phyloP scores from a whole-genome alignment of 805 yeast species.

The Wickerhamiella siamensis region DNA sequence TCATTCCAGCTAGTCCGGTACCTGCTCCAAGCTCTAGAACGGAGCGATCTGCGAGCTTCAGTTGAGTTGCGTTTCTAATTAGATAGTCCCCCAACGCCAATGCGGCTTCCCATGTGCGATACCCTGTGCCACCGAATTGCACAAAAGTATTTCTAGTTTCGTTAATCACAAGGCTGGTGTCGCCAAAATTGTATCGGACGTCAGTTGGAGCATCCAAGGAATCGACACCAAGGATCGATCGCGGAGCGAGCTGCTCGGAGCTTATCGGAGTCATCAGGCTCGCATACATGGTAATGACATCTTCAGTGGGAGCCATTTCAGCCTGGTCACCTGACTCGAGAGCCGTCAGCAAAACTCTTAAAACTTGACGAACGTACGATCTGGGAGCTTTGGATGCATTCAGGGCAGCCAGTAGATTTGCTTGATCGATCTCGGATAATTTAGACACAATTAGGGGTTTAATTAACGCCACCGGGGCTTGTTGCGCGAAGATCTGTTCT shows the following conservation, averaged over 20 bases:
- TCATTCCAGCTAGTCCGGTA: slow-evolving; percentile 63
- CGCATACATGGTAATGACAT: neutral
- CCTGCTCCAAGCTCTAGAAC: slow-evolving; percentile 79
- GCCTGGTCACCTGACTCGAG: neutral
- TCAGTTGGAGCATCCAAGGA: neutral
- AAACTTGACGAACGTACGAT: neutral
- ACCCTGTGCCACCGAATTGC: slow-evolving; percentile 64
- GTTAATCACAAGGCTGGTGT: slow-evolving; percentile 8
- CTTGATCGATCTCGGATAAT: neutral
- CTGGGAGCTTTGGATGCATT: neutral
- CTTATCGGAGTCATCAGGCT: neutral
- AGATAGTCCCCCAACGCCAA: slow-evolving; percentile 45
- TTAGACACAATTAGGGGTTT: neutral
- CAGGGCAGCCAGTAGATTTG: neutral
- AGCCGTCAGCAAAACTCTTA: neutral
- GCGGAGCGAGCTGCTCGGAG: neutral
- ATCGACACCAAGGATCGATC: neutral
- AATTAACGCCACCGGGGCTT: neutral
- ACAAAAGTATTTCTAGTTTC: slow-evolving; percentile 20
- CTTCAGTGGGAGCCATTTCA: neutral
- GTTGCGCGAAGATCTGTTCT: slow-evolving; percentile 3
- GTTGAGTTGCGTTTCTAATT: slow-evolving; percentile 10
- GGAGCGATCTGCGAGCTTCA: slow-evolving; percentile 13
- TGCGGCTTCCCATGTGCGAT: slow-evolving; percentile 91
- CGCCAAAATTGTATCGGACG: slow-evolving; percentile 4